Evolutionary conservation across 371 early-diverging fungal species (phyloP).

Genomic region (Mucor sp.): DNA sequence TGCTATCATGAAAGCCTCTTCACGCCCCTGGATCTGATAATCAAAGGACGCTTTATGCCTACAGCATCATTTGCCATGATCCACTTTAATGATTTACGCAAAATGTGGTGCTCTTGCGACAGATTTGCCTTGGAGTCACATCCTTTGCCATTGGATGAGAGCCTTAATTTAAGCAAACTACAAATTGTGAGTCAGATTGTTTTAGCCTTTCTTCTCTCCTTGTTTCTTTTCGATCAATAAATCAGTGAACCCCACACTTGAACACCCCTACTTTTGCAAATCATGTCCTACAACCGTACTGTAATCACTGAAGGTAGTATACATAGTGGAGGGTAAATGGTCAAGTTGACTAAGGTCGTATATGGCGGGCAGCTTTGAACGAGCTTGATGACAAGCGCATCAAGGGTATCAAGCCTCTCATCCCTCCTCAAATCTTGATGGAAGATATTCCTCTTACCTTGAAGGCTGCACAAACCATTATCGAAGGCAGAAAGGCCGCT

Average conservation of each 20-base stretch:
- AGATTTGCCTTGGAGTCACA: background rate
- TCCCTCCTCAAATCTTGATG: constrained; percentile 95
- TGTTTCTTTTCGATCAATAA: background rate
- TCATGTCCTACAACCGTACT: constrained; percentile 23
- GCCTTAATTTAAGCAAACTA: background rate
- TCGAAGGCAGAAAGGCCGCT: constrained; percentile 54
- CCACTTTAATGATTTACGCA: background rate
- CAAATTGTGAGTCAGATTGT: constrained; percentile 22
- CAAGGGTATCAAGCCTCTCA: constrained; percentile 85
- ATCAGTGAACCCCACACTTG: background rate
- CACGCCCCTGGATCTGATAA: background rate
- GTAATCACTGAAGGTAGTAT: constrained; percentile 31
- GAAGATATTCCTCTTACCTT: constrained; percentile 81
- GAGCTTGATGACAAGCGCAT: constrained; percentile 94
- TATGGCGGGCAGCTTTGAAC: constrained; percentile 66
- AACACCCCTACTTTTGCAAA: constrained; percentile 3
- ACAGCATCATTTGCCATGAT: background rate
- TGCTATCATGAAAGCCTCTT: background rate
- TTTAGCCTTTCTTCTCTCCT: background rate
- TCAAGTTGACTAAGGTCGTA: background rate
- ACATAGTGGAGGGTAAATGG: background rate
- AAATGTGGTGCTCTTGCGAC: background rate
- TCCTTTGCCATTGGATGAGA: constrained; percentile 8
- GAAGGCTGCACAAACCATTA: constrained; percentile 51
- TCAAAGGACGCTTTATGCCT: background rate